These are phyloP conservation scores for Neofusicoccum umdonicola DNA, from an alignment of 2,329 filamentous ascomycete genomes.

Conservation along the genomic window DNA sequence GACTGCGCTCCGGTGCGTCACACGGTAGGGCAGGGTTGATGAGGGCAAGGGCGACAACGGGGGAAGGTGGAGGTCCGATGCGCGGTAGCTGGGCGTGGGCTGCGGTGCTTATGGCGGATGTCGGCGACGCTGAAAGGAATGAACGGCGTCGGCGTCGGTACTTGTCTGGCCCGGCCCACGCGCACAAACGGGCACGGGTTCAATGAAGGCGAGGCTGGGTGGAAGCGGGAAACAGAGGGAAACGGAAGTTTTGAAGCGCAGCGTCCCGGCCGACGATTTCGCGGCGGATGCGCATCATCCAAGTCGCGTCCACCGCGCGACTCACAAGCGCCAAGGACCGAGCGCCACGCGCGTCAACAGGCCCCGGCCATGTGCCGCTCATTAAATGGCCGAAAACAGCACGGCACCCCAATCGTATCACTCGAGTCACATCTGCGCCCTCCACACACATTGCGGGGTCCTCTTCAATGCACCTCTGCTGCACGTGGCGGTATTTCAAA, in stretches of 20 bases:
- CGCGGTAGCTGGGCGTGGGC: not conserved
- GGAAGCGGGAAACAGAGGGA: not conserved
- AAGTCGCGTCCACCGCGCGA: slow-evolving; percentile 1
- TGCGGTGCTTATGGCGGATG: not conserved
- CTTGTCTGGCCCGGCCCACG: not conserved
- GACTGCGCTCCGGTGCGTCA: not conserved
- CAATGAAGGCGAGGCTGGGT: not conserved
- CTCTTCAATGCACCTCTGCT: not conserved
- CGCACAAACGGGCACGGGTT: not conserved
- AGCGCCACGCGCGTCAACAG: slow-evolving; percentile 9
- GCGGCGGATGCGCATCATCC: slow-evolving; percentile 7
- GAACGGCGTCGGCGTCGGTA: not conserved
- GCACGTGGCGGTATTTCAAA: not conserved
- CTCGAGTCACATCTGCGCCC: not conserved
- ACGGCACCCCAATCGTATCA: not conserved
- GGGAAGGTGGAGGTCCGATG: not conserved
- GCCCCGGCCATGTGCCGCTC: not conserved
- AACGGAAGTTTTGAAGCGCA: not conserved
- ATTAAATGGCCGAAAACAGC: not conserved
- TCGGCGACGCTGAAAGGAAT: not conserved
- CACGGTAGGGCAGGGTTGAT: not conserved
- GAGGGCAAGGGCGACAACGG: not conserved
- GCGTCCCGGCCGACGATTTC: slow-evolving; percentile 1
- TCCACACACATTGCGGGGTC: not conserved
- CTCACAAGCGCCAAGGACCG: not conserved